Evolutionary conservation across 345 rosid species (phyloP), one percentile per base, ranked within the genome.

Genomic region (Dovyalis caffra): DNA sequence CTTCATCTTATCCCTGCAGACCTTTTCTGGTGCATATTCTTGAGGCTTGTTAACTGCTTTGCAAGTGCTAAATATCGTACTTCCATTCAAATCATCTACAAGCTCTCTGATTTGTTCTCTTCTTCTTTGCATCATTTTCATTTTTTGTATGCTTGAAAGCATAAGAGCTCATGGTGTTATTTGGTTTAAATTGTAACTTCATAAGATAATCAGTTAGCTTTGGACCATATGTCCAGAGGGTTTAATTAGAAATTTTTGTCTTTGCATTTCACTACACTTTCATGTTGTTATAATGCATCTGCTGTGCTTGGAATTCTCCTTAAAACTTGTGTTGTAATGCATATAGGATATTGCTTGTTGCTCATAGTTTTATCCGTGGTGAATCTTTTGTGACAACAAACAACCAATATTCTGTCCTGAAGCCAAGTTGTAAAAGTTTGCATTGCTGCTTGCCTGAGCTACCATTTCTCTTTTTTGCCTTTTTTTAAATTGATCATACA

Each of bases 401-500:
- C 51, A 15, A 62, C 68, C 31, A 58, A 40, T 31, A 16, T 49
- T 56, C 71, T 64, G n/a, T 33, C 58, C 66, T 21, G 37, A 70
- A 71, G 26, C 5, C 16, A 56, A 33, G 20, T 38, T 61, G 15
- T 40, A 7, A 21, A 51, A 67, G 31, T 62, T 71, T 26, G 40
- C 56, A 43, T 43, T 31, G 16, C 49, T 71, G 58, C 77, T 67
- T 58, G 25, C 23, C 49, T 31, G 56, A 43, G 64, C 47, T 68
- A 20, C 18, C 45, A 25, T 70, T 12, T 70, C 35, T 64, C 26
- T 40, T 18, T 15, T 57, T 57, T n/a, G n/a, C n/a, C n/a, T n/a
- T 70, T 70, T 72, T 6, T 74, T 45, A 26, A 16, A 62, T 43
- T 66, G 47, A 74, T 25, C 72, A 75, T 75, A 77, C 91, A 92